Base-by-base conservation (phyloP, 768 basidiomycete species). In the Collybia sp. region DNA sequence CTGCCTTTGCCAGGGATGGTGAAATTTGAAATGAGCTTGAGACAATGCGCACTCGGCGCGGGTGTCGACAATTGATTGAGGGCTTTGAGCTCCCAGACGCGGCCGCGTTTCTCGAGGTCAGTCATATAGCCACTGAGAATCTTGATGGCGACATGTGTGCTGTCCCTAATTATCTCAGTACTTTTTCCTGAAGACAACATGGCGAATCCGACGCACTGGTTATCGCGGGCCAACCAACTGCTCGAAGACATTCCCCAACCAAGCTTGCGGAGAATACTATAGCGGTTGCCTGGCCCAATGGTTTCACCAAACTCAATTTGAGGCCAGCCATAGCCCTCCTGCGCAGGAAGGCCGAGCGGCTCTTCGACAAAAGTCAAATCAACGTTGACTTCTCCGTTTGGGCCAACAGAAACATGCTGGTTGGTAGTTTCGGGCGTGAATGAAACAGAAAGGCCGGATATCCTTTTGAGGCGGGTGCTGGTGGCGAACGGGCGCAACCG, bases 191-290 rank as follows among this genome's bases (percentile, higher is more conserved):
- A 8, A 25, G 25, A 25, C 25, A 25, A 45, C 11, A 10, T 30
- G 15, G 20, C 15, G 20, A 25, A 25, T 10, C 38, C 31, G 42
- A 52, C 56, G 5, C 45, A 59, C 63, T 47, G 37, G 35, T 46
- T 31, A 50, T 66, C 60, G 18, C 42, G 50, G 15, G 59, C 61
- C 30, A 65, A 50, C 63, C 64, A 67, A 18, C 51, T 53, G 45
- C 59, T 66, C 2, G 62, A 60, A 31, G 54, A 47, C 57, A 56
- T 58, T 11, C 65, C 63, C 61, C 59, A 65, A 10, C 62, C 63
- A 5, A 67, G 58, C 46, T 66, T 65, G 11, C 56, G 50, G 5
- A 51, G 30, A 43, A 64, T 44, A 10, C 41, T 51, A 49, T 59
- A 68, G 12, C 55, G 52, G 11, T 58, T 44, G 41, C 57, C 54